Conservation (phyloP, 371 early-diverging fungal species). For the Lichtheimia ramosa region DNA sequence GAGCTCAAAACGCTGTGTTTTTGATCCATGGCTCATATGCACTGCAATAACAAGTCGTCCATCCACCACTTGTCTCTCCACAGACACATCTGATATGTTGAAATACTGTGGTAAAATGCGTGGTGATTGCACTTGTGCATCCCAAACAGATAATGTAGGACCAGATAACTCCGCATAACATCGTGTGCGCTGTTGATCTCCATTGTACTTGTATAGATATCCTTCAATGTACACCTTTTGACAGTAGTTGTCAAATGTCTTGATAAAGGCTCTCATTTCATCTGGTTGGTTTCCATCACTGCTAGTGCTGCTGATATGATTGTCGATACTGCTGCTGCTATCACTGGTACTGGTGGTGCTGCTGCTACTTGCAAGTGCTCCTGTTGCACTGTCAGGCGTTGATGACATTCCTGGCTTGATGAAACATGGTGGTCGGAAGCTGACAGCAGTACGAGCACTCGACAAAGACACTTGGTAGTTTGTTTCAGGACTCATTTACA, state of each 20-base stretch:
- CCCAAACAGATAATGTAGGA: constrained; percentile 65
- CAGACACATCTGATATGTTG: constrained; percentile 61
- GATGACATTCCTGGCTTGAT: constrained; percentile 11
- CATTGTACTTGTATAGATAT: constrained; percentile 62
- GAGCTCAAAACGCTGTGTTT: constrained; percentile 41
- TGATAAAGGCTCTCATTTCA: constrained; percentile 28
- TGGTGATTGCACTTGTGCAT: constrained; percentile 33
- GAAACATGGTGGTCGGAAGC: constrained; percentile 22
- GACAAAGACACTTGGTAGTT: not conserved
- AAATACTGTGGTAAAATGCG: constrained; percentile 65
- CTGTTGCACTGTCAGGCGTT: not conserved
- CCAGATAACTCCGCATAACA: constrained; percentile 75
- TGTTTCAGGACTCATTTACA: no score
- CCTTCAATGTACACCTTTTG: constrained; percentile 74
- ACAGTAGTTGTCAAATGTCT: constrained; percentile 53
- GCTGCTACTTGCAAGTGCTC: not conserved
- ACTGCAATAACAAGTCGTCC: constrained; percentile 49
- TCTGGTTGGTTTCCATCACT: not conserved
- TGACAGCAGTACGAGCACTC: constrained; percentile 7
- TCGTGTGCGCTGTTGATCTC: constrained; percentile 54
- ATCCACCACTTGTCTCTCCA: constrained; percentile 31
- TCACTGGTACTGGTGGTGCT: not conserved
- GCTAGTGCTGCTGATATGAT: no score
- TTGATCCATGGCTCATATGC: constrained; percentile 18
- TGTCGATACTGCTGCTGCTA: no score